Base-by-base conservation (phyloP, 345 rosid species). In the Isatis tinctoria region DNA sequence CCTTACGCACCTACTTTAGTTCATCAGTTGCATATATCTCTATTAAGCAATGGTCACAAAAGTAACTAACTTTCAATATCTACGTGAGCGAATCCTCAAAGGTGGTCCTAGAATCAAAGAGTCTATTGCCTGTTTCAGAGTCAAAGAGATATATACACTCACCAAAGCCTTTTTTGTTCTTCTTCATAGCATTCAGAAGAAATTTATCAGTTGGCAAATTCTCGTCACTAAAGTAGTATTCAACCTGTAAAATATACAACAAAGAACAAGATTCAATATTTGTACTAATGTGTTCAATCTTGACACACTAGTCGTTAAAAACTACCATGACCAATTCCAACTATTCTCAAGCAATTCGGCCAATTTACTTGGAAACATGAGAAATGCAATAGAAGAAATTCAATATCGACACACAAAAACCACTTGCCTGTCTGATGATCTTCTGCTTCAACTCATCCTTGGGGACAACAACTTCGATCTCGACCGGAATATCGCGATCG, bases 181-280 rank as follows among this genome's bases (percentile, higher is more conserved):
- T 87, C 85, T 85, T 90, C 57, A 91, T 84, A 70, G 85, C 78
- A 80, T 74, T 77, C 68, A 85, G 73, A 85, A 91, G 79, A 72
- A 88, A 74, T 67, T 90, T 94, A 81, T 94, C 98, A 4, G 84
- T 81, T 22, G 84, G 92, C 79, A 94, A 80, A 83, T 94, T 94
- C 72, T 88, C 97, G 62, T 91, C 96, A 60, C 98, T 87, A 70
- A 94, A 94, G 70, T 94, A 94, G 52, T 91, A 90, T 60, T 94
- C 97, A 74, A 87, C 98, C 98, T 94, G 65, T 66, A 84, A 72
- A 67, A 78, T 16, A 12, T 35, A 12, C 2, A 40, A 35, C 2
- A 8, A 37, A 60, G 12, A 47, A 24, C 52, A 40, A 68, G n/a
- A 10, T 45, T 9, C 10, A 2, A 16, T 16, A 0, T 3, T n/a